Base-by-base conservation (phyloP, 306 rosid genomes). In the Quercus dentata region DNA sequence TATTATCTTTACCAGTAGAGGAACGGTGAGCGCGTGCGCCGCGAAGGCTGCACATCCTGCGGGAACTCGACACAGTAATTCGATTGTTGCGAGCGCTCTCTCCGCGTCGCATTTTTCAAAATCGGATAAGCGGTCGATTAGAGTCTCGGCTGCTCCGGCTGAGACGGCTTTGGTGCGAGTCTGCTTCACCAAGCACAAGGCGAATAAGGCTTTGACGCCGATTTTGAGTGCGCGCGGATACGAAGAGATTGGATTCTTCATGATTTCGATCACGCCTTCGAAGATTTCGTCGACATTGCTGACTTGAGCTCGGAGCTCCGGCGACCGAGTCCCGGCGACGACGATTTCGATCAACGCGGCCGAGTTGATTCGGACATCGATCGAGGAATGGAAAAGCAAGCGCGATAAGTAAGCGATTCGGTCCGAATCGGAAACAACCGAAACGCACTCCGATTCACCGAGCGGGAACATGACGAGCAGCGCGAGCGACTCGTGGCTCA, bases 41-140 rank as follows among this genome's bases (percentile, higher is more conserved):
- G 87, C 90, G 15, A 95, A 91, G 69, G 92, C 91, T 15, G 79
- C 77, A 54, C 89, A 83, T 0, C 99, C 98, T 0, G 69, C 80
- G 17, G 94, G 95, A 4, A 90, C 72, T 23, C 98, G 76, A 71
- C 97, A 95, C 1, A 95, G 82, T 0, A 95, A 85, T 70, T 95
- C 99, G 57, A 95, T 85, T 1, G 99, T 90, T 0, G 99, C 98
- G 1, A 95, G 79, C 0, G 97, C 99, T 15, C 97, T 73, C 75
- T 95, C 99, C 0, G 94, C 89, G 41, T 95, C 99, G 68, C 90
- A 93, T 44, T 89, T 95, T 85, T 95, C 99, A 23, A 92, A 88
- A 46, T 92, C 97, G 0, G 97, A 85, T 3, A 95, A 81, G 1
- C 96, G 52, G 77, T 95, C 94, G 8, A 92, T 79, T 3, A 95